Evolutionary conservation across 2,329 filamentous ascomycete species (phyloP).

Genomic region (Penicillium sp.): DNA sequence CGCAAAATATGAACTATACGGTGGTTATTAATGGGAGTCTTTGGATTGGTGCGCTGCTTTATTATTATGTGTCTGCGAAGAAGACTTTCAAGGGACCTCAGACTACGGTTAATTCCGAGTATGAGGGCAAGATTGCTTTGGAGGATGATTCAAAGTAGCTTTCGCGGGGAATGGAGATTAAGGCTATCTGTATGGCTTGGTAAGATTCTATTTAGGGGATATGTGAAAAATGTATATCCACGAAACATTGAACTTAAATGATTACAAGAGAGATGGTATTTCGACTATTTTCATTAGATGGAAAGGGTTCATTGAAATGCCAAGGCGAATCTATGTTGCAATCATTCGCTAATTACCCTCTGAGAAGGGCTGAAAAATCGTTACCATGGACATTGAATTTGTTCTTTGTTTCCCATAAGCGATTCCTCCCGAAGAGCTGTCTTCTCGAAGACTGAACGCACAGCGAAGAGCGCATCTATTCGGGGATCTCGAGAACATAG

Average conservation of each 20-base stretch:
- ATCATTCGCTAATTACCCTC: not conserved
- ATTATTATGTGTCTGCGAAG: slow-evolving; percentile 57
- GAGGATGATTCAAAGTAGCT: not conserved
- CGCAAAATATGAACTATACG: slow-evolving; percentile 60
- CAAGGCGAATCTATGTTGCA: not conserved
- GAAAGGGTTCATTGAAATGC: not conserved
- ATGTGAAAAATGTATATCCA: no score
- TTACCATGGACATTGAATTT: not conserved
- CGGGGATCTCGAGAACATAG: slow-evolving; percentile 47
- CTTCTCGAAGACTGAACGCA: not conserved
- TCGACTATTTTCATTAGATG: not conserved
- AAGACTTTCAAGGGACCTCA: slow-evolving; percentile 63
- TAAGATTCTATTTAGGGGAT: no score
- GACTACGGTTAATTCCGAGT: slow-evolving; percentile 50
- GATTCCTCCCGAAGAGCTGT: not conserved
- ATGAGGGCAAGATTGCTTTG: slow-evolving; percentile 14
- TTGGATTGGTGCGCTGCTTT: slow-evolving; percentile 56
- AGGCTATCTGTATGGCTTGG: no score
- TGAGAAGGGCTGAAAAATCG: not conserved
- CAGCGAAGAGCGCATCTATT: slow-evolving; percentile 21
- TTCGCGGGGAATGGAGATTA: no score
- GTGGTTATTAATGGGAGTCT: slow-evolving; percentile 59
- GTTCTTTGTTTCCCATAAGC: not conserved
- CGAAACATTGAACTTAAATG: not conserved
- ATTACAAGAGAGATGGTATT: not conserved